A percentile compares a stretch with the other conserved stretches of the same genome.
These are phyloP conservation scores for Cryptococcus floricola DNA, from an alignment of 1,284 basidiomycete species.

Conservation along the genomic window DNA sequence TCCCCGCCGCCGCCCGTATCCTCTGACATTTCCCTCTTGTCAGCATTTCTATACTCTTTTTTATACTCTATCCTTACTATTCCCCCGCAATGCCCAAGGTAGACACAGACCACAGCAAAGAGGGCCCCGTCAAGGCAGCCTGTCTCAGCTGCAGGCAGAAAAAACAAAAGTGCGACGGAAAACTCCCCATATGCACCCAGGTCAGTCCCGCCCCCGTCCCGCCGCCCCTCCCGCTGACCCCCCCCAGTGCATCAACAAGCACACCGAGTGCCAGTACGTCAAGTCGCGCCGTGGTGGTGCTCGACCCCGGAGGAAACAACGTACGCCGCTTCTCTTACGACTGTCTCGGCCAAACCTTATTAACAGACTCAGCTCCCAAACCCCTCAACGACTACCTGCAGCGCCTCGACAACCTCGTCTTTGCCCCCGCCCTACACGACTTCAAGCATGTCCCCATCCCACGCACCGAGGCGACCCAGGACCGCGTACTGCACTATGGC, in stretches of 20 bases:
- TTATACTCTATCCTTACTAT: no score
- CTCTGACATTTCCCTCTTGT: constrained; percentile 7
- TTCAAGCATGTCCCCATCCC: constrained; percentile 10
- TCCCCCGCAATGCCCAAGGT: background rate
- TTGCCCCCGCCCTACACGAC: constrained; percentile 18
- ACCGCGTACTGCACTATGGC: constrained; percentile 37
- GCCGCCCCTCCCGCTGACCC: background rate
- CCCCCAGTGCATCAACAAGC: constrained; percentile 36
- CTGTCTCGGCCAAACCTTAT: background rate
- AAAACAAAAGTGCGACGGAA: constrained; percentile 50
- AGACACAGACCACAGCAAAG: constrained; percentile 12
- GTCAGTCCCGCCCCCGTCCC: constrained; percentile 23
- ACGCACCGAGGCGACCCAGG: constrained; percentile 19
- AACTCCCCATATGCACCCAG: constrained; percentile 44
- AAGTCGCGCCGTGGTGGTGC: constrained; percentile 48
- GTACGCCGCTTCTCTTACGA: background rate
- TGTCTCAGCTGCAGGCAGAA: constrained; percentile 47
- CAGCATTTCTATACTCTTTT: no score
- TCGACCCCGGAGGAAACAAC: constrained; percentile 40
- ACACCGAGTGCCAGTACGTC: constrained; percentile 47
- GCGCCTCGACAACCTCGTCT: constrained; percentile 40
- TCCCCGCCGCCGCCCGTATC: constrained; percentile 43
- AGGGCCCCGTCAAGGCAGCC: constrained; percentile 45
- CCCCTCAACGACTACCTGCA: constrained; percentile 43
- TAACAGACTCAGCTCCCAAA: constrained; percentile 26